Evolutionary conservation across 2,329 filamentous ascomycete genomes (phyloP).

Genomic region (Pyrenophora graminea): DNA sequence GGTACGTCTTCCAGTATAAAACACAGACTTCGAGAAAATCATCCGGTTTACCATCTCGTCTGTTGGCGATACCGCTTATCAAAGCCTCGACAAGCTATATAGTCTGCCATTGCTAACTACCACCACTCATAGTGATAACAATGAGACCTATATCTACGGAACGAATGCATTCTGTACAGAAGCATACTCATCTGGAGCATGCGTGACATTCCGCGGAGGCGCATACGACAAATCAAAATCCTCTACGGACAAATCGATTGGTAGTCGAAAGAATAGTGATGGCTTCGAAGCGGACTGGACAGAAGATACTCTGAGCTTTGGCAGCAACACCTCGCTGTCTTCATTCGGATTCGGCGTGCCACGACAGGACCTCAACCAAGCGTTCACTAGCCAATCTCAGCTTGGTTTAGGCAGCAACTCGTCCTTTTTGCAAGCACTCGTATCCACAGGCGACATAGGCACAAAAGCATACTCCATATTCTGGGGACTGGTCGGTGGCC

Average conservation of each 20-base stretch:
- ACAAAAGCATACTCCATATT: constrained; percentile 41
- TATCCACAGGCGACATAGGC: constrained; percentile 29
- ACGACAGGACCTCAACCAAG: constrained; percentile 15
- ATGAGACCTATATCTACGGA: constrained; percentile 25
- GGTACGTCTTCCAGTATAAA: constrained; percentile 19
- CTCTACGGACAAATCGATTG: constrained; percentile 9
- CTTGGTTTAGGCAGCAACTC: constrained; percentile 40
- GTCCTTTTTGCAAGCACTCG: constrained; percentile 33
- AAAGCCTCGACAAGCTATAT: not conserved
- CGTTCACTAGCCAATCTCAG: constrained; percentile 20
- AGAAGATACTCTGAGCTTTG: constrained; percentile 14
- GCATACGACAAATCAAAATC: constrained; percentile 19
- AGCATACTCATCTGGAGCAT: constrained; percentile 11
- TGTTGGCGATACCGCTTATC: not conserved
- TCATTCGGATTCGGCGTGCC: constrained; percentile 20
- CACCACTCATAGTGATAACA: constrained; percentile 15
- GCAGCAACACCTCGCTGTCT: constrained; percentile 11
- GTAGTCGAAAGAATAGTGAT: constrained; percentile 10
- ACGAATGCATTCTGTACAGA: constrained; percentile 11
- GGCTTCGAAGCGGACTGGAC: constrained; percentile 15
- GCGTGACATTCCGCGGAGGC: constrained; percentile 17
- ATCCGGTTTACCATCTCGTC: not conserved
- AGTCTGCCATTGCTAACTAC: constrained; percentile 5
- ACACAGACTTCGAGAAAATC: not conserved
- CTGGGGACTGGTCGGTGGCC: constrained; percentile 34